Percentiles rank a stretch among this genome's conserved stretches.
These are phyloP conservation scores for Murraya koenigii DNA, from an alignment of 345 rosid genomes.

Conservation along the genomic window DNA sequence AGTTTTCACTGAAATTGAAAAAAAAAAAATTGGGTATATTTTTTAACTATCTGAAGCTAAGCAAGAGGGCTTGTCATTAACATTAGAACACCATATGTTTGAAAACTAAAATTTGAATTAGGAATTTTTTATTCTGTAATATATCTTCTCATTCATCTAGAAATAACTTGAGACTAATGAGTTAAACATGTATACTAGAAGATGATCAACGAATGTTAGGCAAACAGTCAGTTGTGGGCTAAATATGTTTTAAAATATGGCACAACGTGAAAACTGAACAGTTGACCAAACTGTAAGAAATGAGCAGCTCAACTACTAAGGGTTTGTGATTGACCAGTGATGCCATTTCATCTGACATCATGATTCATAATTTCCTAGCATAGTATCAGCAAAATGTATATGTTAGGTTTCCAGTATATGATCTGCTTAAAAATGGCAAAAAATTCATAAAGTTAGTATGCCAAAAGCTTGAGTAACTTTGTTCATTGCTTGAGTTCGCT, in stretches of 20 bases:
- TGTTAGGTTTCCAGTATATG: neutral
- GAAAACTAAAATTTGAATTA: too few species aligned
- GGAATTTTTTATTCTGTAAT: neutral
- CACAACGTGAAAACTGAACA: constrained; percentile 12
- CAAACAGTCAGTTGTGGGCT: constrained; percentile 22
- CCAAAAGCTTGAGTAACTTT: neutral
- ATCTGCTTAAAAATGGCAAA: neutral
- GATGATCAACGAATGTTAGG: constrained; percentile 14
- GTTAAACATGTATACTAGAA: neutral
- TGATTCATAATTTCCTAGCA: neutral
- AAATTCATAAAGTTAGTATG: neutral
- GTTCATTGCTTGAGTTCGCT: constrained; percentile 34
- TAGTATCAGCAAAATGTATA: neutral
- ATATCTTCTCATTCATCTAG: neutral
- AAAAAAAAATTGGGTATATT: too few species aligned
- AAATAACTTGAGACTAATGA: constrained; percentile 1
- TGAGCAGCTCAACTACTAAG: constrained; percentile 37
- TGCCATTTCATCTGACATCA: constrained; percentile 10
- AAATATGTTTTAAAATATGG: neutral
- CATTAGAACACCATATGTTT: too few species aligned
- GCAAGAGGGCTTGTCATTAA: too few species aligned
- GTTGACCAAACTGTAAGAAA: constrained; percentile 29
- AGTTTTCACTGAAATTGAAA: too few species aligned
- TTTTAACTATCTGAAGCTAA: too few species aligned
- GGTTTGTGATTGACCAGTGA: constrained; percentile 10